These are phyloP conservation scores for Podaxis sp. DNA, from an alignment of 768 basidiomycete genomes.

Conservation along the genomic window DNA sequence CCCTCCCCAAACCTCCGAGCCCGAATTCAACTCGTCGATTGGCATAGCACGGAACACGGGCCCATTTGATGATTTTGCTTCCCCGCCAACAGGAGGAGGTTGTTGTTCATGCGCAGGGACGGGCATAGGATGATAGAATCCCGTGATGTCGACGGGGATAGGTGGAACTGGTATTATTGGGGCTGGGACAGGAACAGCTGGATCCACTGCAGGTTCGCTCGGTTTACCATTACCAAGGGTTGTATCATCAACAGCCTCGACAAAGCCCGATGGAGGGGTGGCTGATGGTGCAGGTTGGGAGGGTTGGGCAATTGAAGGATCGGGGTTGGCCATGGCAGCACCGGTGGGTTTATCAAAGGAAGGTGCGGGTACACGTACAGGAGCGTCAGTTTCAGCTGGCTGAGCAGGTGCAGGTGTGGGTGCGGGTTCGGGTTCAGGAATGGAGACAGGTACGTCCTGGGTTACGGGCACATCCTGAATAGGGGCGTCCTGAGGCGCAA, in stretches of 20 bases:
- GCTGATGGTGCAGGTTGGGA: background rate
- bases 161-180: background rate
- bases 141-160: slow-evolving; percentile 5
- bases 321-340: background rate
- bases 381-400: background rate
- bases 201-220: background rate
- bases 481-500: background rate
- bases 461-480: background rate
- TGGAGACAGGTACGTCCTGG: background rate
- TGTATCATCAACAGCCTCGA: background rate
- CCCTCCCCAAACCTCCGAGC: background rate
- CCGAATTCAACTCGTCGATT: slow-evolving; percentile 1
- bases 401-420: background rate
- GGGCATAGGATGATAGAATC: slow-evolving; percentile 9
- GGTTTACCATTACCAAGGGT: background rate
- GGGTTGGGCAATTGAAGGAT: background rate
- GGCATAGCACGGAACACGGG: slow-evolving; percentile 7
- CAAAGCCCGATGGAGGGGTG: background rate
- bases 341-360: background rate
- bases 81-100: too few species aligned
- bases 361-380: slow-evolving; percentile 1
- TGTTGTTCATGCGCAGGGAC: background rate
- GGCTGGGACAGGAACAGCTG: background rate
- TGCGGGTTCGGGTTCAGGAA: background rate
- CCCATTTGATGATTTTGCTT: background rate